Evolutionary conservation across 139 green algal species (phyloP).

Genomic region (Mesostigma viride): DNA sequence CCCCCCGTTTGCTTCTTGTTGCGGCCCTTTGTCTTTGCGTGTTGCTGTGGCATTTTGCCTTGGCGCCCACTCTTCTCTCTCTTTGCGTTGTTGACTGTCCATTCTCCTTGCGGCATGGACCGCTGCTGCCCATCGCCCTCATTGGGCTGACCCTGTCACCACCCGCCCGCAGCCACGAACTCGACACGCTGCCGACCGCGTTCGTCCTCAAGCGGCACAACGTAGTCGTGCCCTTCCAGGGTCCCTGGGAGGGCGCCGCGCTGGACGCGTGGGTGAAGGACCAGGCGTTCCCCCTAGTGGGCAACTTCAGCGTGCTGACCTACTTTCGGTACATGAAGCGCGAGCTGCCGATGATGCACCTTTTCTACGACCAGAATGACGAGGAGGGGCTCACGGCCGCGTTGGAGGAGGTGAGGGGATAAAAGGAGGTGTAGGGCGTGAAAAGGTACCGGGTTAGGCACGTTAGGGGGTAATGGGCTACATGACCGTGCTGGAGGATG

Average conservation of each 20-base stretch:
- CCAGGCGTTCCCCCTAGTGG: constrained; percentile 23
- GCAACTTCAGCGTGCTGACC: constrained; percentile 23
- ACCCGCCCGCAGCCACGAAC: neutral
- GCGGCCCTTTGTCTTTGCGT: neutral
- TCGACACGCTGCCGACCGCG: neutral
- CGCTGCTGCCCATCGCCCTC: too few species aligned
- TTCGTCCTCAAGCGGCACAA: neutral
- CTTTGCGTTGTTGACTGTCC: too few species aligned
- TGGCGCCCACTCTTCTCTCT: too few species aligned
- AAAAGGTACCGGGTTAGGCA: too few species aligned
- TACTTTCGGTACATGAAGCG: constrained; percentile 23
- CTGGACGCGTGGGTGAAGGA: constrained; percentile 12
- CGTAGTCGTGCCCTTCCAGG: neutral
- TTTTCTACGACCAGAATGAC: constrained; percentile 19
- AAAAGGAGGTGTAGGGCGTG: too few species aligned
- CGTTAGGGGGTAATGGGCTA: too few species aligned
- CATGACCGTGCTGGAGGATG: too few species aligned
- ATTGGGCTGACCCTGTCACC: too few species aligned
- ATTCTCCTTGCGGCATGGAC: too few species aligned
- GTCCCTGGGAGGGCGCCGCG: neutral
- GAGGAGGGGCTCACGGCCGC: neutral
- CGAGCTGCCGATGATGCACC: neutral
- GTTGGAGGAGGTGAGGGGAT: neutral
- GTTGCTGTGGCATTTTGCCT: too few species aligned
- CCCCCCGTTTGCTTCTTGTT: neutral